Percentiles rank a stretch among this genome's conserved stretches.
Evolutionary conservation across 2,329 filamentous ascomycete species (phyloP).

Genomic region (Fusarium chlamydosporum): DNA sequence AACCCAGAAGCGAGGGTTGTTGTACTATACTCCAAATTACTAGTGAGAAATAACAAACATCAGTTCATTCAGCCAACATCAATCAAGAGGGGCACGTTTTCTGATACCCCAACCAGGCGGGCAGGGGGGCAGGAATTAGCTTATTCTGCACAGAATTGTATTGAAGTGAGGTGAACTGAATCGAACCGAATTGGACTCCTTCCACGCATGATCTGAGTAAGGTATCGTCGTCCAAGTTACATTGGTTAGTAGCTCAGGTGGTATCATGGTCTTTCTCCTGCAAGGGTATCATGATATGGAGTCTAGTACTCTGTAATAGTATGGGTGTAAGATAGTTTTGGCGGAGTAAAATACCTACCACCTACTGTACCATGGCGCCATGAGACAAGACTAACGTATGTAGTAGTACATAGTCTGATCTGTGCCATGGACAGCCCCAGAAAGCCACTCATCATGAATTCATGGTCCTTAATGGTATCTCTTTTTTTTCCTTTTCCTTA

Average conservation of each 20-base stretch:
- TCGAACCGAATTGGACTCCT: conserved; percentile 45
- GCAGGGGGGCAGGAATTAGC: background rate
- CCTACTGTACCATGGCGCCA: conserved; percentile 1
- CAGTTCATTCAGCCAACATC: conserved; percentile 34
- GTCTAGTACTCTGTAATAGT: too few species aligned
- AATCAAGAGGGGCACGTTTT: conserved; percentile 22
- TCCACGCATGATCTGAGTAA: conserved; percentile 47
- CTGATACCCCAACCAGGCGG: background rate
- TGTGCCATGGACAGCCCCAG: conserved; percentile 1
- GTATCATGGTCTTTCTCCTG: conserved; percentile 1
- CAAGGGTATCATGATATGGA: conserved; percentile 15
- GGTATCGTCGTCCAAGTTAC: conserved; percentile 23
- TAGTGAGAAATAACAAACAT: conserved; percentile 28
- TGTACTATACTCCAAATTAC: conserved; percentile 9
- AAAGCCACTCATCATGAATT: conserved; percentile 28
- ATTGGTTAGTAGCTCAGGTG: conserved; percentile 4
- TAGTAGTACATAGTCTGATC: background rate
- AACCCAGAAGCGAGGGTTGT: conserved; percentile 23
- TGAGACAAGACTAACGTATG: too few species aligned
- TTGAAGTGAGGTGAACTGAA: background rate
- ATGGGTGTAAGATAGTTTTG: conserved; percentile 6
- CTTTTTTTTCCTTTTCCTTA: background rate
- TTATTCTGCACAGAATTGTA: background rate
- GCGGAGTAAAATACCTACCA: background rate
- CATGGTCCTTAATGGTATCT: conserved; percentile 2